Evolutionary conservation across 179 eudicot species (phyloP), one percentile per base, ranked within the genome.

Genomic region (Camellia oleifera): DNA sequence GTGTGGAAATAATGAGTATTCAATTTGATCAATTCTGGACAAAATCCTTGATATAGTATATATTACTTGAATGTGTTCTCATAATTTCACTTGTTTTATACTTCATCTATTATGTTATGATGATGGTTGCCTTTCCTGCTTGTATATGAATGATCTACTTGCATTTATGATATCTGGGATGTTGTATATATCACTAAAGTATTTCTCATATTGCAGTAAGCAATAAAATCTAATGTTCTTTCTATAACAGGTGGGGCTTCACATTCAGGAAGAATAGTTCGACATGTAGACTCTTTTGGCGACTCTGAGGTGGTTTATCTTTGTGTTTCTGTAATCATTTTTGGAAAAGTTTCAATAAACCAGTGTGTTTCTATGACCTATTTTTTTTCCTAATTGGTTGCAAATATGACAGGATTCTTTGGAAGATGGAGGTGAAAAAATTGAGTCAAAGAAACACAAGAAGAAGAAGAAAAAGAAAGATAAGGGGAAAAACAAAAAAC

Each of bases 221-320:
- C 15, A 23, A 20, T 73, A 17, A 4, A 42, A 7, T 32, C 54
- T 52, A 8, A 17, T 66, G n/a, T 77, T 46, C 53, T 61, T 62
- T 23, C 12, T 67, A 44, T 32, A 12, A 63, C 77, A 87, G 92
- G 90, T 83, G 88, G 87, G 11, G 67, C 87, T 70, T 82, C 88
- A 26, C 80, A 70, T 32, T 89, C 87, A 23, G 92, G 87, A 65
- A 87, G 88, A 72, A 50, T 69, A 40, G 72, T 89, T 66, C 90
- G 88, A 53, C 92, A 89, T 77, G 92, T 89, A 13, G 81, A 89
- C 63, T 78, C 83, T 32, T 89, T 89, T 81, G 86, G 76, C 9
- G 88, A 89, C 69, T 44, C 74, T 68, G 85, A 87, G 88, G 88
- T 84, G 79, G 77, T 69, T 79, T 80, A 18, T 15, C 20, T 26